A percentile compares a stretch with the other conserved stretches of the same genome.
phyloP scores from a whole-genome alignment of 306 rosid genomes.

The Prunus mira region DNA sequence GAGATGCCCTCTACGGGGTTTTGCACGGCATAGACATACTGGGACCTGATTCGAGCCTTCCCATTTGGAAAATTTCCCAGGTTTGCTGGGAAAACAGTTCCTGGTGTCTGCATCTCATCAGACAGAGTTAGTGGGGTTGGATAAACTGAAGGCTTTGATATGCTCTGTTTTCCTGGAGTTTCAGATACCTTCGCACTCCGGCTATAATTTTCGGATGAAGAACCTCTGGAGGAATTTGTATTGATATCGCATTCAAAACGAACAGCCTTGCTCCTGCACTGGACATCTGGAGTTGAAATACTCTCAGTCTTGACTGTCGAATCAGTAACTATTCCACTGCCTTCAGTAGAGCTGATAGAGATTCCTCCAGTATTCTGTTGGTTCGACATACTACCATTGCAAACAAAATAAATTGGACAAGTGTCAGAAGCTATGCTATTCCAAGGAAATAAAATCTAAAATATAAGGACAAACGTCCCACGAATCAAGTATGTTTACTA shows the following conservation, averaged over 20 bases:
- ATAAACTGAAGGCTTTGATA: constrained; percentile 50
- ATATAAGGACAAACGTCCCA: background rate
- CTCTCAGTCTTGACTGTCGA: constrained; percentile 25
- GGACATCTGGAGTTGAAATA: constrained; percentile 37
- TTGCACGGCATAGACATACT: constrained; percentile 52
- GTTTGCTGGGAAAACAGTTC: constrained; percentile 77
- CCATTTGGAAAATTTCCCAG: constrained; percentile 44
- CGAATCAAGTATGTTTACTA: background rate
- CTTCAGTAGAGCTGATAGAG: constrained; percentile 26
- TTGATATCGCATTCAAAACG: constrained; percentile 61
- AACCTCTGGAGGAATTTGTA: constrained; percentile 41
- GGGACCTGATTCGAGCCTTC: constrained; percentile 62
- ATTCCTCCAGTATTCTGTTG: constrained; percentile 15
- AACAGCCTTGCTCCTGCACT: constrained; percentile 62
- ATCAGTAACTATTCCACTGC: constrained; percentile 20
- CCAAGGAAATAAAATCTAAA: background rate
- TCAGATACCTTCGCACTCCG: constrained; percentile 29
- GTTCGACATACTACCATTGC: constrained; percentile 35
- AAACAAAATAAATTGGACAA: background rate
- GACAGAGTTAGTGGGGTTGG: constrained; percentile 80
- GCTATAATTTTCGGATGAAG: constrained; percentile 49
- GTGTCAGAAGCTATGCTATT: background rate
- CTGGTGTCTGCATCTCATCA: constrained; percentile 93
- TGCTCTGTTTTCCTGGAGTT: constrained; percentile 48
- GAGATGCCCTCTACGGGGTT: constrained; percentile 43